Evolutionary conservation across 1,139 yeast species (phyloP), one percentile per base, ranked within the genome.

Genomic region (Saccharomyces hybrid): DNA sequence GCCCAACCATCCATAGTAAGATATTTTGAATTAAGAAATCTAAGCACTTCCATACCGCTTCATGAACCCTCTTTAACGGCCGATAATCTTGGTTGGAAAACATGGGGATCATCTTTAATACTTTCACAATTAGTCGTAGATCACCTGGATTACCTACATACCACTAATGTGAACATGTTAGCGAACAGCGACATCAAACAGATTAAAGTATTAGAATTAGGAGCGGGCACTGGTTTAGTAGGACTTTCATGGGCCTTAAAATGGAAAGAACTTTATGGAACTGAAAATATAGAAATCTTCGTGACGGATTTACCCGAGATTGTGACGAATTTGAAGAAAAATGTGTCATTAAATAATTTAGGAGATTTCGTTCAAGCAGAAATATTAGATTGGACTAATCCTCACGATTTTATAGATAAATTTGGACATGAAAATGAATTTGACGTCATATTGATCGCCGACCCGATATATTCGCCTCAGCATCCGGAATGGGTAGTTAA

Each of bases 81-180:
- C 51, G 99, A 93, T 68, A 87, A 86, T 59, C 73, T 93, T 32
- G 99, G 99, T 0, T 77, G 89, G 67, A 90, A 91, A 61, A 93
- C 99, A 0, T 93, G 99, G 99, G 99, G 98, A 0, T 86, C 97
- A 0, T 83, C 97, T 0, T 73, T 88, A 32, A 77, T 88, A 1
- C 72, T 93, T 23, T 78, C 95, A 1, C 78, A 81, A 52, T 71
- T 84, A 31, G 57, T 60, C 16, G 62, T 60, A 20, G 54, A 61
- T 25, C 57, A 57, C 23, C 50, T 60, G 20, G 54, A 61, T 25
- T 57, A 57, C 23, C 50, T 63, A 11, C 49, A 56, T 5, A 41
- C 49, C 13, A 25, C 5, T 20, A 48, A 9, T 1, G 20, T 41
- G 28, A 20, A n/a, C 23, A 74, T 88, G 0, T 70, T 91, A 13